phyloP scores from a whole-genome alignment of 306 rosid species.

The Gynostemma pentaphyllum region DNA sequence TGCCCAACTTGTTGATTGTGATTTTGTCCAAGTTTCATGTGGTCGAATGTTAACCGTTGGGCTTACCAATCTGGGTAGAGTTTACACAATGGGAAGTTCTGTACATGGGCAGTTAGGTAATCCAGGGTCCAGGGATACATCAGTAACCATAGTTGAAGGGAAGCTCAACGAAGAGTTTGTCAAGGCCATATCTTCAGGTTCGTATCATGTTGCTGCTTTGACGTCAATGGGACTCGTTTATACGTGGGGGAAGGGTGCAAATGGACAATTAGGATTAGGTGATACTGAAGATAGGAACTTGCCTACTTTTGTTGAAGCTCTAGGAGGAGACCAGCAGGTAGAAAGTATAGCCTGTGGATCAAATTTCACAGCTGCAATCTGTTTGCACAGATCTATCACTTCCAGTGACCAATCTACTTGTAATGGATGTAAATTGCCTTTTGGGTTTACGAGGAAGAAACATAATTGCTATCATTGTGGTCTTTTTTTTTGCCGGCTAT shows the following conservation, averaged over 20 bases:
- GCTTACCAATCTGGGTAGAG: conserved; percentile 57
- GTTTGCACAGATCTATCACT: conserved; percentile 66
- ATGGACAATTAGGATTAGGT: conserved; percentile 74
- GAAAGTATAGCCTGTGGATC: conserved; percentile 68
- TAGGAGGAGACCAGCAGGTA: conserved; percentile 42
- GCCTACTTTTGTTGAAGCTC: conserved; percentile 57
- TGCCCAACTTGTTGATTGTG: conserved; percentile 55
- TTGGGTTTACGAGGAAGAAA: conserved; percentile 72
- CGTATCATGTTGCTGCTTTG: conserved; percentile 58
- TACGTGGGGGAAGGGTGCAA: conserved; percentile 70
- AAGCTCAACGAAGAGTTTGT: conserved; percentile 68
- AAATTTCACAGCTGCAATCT: conserved; percentile 62
- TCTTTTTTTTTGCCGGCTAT: conserved; percentile 53
- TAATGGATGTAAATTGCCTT: conserved; percentile 61
- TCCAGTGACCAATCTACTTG: conserved; percentile 56
- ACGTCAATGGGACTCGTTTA: conserved; percentile 54
- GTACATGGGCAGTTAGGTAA: conserved; percentile 67
- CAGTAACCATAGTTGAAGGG: conserved; percentile 51
- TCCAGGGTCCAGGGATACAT: conserved; percentile 41
- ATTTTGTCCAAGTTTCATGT: conserved; percentile 74
- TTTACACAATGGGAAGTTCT: conserved; percentile 63
- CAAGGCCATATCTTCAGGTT: conserved; percentile 51
- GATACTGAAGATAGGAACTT: conserved; percentile 44
- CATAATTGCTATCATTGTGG: conserved; percentile 84
- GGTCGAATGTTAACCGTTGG: conserved; percentile 69